Conservation (phyloP, 139 green algal genomes). For the Chlamydomonas sp. region DNA sequence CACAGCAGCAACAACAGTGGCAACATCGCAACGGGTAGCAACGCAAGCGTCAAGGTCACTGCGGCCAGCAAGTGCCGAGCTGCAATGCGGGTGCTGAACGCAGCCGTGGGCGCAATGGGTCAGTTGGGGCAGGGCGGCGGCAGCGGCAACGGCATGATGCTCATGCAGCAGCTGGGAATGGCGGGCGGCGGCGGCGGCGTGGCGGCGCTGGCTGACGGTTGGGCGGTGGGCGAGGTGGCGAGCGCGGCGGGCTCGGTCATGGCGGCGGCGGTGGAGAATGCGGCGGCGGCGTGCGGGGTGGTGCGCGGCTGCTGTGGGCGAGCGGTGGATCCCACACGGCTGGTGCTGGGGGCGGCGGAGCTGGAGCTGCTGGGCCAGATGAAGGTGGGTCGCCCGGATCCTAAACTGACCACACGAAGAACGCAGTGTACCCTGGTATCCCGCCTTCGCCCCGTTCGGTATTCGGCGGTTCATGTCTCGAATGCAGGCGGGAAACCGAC, state of each 20-base stretch:
- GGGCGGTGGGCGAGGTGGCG: background rate
- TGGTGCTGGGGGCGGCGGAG: constrained; percentile 8
- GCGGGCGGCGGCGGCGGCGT: background rate
- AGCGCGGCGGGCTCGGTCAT: no score
- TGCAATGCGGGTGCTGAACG: no score
- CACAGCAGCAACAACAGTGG: background rate
- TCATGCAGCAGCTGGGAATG: no score
- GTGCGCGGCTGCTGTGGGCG: background rate
- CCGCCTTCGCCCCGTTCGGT: no score
- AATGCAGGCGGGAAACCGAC: no score
- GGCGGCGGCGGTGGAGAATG: background rate
- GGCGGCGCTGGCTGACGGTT: background rate
- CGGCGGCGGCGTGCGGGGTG: background rate
- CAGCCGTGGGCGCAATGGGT: no score
- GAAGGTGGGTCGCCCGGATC: background rate
- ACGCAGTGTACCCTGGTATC: no score
- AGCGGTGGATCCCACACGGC: background rate
- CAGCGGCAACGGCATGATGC: no score
- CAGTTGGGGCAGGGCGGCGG: no score
- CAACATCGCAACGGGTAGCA: background rate
- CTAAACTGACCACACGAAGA: no score
- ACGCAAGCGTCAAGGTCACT: background rate
- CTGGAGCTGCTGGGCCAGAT: constrained; percentile 8
- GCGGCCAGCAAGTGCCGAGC: no score
- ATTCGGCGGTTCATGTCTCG: no score